Evolutionary conservation across 305 asterid genomes (phyloP).

Genomic region (Fraxinus baroniana): DNA sequence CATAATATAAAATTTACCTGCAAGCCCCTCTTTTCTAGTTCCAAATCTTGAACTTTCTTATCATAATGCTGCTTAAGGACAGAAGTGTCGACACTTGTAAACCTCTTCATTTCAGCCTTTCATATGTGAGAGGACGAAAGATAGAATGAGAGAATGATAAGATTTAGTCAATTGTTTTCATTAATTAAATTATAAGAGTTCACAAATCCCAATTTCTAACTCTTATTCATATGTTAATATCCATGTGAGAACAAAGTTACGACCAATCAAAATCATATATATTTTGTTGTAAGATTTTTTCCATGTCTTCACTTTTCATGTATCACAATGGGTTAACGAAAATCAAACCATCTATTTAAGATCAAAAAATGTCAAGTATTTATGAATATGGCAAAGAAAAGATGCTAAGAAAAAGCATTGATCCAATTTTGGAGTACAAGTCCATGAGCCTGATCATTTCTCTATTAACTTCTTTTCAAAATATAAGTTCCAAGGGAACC

Average conservation of each 20-base stretch:
- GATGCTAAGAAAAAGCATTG: background rate
- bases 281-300: background rate
- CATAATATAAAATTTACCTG: conserved; percentile 50
- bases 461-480: background rate
- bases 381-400: background rate
- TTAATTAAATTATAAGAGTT: background rate
- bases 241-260: background rate
- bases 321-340: background rate
- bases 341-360: background rate
- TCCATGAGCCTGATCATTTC: background rate
- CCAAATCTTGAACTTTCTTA: conserved; percentile 88
- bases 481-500: conserved; percentile 2
- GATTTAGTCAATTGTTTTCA: background rate
- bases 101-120: conserved; percentile 96
- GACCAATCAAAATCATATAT: background rate
- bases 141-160: background rate
- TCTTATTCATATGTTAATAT: background rate
- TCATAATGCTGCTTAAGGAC: conserved; percentile 90
- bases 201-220: background rate
- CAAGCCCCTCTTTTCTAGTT: conserved; percentile 64
- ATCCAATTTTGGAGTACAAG: background rate
- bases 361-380: background rate
- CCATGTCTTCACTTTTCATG: background rate
- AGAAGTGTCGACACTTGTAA: conserved; percentile 61
- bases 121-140: conserved; percentile 19